Base-by-base conservation (phyloP, 768 basidiomycete genomes). In the Filobasidium floriforme region DNA sequence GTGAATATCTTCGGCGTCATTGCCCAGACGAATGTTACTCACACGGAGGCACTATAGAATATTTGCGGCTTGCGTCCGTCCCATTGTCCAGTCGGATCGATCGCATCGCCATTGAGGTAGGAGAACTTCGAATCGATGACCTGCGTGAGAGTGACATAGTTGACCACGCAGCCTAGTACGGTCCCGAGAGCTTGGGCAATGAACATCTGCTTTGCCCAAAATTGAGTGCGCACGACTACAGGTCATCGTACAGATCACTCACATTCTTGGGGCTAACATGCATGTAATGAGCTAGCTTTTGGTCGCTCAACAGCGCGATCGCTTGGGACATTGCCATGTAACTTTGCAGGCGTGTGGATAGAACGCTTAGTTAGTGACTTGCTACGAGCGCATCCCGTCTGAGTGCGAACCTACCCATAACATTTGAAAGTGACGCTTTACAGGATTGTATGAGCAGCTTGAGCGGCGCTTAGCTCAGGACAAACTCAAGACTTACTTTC, bases 161-260 rank as follows among this genome's bases (percentile, higher is more conserved):
- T 79, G 15, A 73, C 69, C 15, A 80, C 57, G 29, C 72, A 73
- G 14, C 79, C 79, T 1, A 80, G 59, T 18, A 75, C 66, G 4
- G 78, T 77, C 7, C 78, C 77, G 2, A 75, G 49, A 54, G 77
- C 73, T 65, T 78, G 77, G 54, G 72, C 73, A 1, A 72, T 65
- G 66, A 79, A 78, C 79, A 78, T 79, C 67, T 78, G 72, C 29
- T n/a, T n/a, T n/a, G n/a, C n/a, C n/a, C n/a, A n/a, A n/a, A n/a
- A n/a, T n/a, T n/a, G n/a, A n/a, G n/a, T n/a, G n/a, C n/a, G n/a
- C n/a, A n/a, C n/a, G n/a, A n/a, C n/a, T n/a, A n/a, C n/a, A n/a
- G n/a, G n/a, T n/a, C n/a, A n/a, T n/a, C n/a, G n/a, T n/a, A n/a
- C n/a, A n/a, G n/a, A n/a, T n/a, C n/a, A 37, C 57, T 60, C 28